Percentiles rank a stretch among this genome's conserved stretches.
phyloP scores from a whole-genome alignment of 306 rosid genomes.

The Crotalaria pallida region DNA sequence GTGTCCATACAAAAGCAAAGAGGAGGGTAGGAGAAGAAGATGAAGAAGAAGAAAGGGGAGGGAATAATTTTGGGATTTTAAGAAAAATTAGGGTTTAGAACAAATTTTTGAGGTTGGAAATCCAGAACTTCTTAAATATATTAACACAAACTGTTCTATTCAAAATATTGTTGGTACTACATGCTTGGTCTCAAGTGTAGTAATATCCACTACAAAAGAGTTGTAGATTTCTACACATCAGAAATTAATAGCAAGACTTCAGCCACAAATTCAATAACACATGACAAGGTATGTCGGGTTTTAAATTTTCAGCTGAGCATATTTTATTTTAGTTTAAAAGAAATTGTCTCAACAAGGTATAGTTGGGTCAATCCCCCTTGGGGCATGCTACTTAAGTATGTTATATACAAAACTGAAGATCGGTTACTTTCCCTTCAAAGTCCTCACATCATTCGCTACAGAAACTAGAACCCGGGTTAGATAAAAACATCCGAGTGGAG shows the following conservation, averaged over 20 bases:
- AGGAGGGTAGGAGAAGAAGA: too few species aligned
- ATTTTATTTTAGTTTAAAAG: not conserved
- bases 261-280: not conserved
- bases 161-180: not conserved
- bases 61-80: too few species aligned
- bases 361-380: not conserved
- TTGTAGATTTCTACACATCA: not conserved
- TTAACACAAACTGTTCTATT: too few species aligned
- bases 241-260: not conserved
- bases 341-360: not conserved
- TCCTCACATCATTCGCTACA: constrained; percentile 15
- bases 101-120: too few species aligned
- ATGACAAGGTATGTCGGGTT: not conserved
- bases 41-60: too few species aligned
- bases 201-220: not conserved
- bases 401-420: constrained; percentile 39
- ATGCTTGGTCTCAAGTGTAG: not conserved
- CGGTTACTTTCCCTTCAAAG: constrained; percentile 14
- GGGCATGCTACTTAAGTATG: constrained; percentile 17
- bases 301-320: not conserved
- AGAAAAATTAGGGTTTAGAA: too few species aligned
- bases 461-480: constrained; percentile 40
- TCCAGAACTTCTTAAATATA: too few species aligned
- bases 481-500: not conserved
- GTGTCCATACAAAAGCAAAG: too few species aligned